Conservation (phyloP, 164 flowering plant species). For the Vitis rupestris region DNA sequence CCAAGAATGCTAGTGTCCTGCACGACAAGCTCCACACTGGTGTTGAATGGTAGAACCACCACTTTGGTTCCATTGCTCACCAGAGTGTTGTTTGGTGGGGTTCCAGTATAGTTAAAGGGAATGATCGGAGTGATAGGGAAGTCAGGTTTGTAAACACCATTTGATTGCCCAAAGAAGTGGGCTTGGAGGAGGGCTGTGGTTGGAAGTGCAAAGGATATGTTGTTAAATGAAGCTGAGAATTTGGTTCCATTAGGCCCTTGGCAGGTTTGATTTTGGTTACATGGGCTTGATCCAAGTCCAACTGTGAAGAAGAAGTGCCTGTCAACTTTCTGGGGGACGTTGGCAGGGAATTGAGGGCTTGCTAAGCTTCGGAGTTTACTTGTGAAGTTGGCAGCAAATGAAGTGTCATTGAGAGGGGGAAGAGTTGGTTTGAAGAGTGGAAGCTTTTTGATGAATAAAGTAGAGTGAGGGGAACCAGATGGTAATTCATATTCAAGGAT, state of each 20-base stretch:
- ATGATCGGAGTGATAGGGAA: constrained; percentile 19
- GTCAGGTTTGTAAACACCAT: constrained; percentile 15
- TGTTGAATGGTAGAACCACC: constrained; percentile 23
- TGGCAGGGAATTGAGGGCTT: constrained; percentile 29
- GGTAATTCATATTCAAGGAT: constrained; percentile 24
- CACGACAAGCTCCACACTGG: constrained; percentile 27
- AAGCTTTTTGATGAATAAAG: constrained; percentile 17
- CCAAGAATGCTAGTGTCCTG: constrained; percentile 35
- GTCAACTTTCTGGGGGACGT: constrained; percentile 34
- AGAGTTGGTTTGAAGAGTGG: constrained; percentile 30
- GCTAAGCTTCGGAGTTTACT: constrained; percentile 31
- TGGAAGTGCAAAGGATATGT: constrained; percentile 31
- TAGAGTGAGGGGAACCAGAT: background rate
- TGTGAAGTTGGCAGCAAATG: constrained; percentile 24
- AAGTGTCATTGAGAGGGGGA: constrained; percentile 38
- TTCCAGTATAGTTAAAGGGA: constrained; percentile 26
- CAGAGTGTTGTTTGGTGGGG: constrained; percentile 24
- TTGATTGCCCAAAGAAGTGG: constrained; percentile 20
- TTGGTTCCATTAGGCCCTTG: constrained; percentile 42
- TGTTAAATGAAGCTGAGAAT: constrained; percentile 41
- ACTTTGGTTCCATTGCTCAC: constrained; percentile 27
- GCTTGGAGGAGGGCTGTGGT: constrained; percentile 32
- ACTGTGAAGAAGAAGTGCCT: constrained; percentile 34
- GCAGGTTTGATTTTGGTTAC: constrained; percentile 31
- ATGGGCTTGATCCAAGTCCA: constrained; percentile 36